phyloP scores from a whole-genome alignment of 129 eudicot genomes.

The Chrysanthemum seticuspe region DNA sequence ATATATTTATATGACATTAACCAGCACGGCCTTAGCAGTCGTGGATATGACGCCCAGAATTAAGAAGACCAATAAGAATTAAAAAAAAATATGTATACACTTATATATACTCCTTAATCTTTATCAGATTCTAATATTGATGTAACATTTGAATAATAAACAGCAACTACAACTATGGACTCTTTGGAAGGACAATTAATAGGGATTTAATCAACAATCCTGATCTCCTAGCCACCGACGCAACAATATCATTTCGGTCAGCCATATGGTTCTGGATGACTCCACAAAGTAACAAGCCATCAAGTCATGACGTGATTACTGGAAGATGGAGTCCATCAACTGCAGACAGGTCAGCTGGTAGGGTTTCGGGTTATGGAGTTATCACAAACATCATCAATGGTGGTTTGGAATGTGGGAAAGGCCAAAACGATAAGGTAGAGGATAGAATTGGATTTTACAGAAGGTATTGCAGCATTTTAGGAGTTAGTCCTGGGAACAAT shows the following conservation, averaged over 20 bases:
- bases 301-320: conserved; percentile 54
- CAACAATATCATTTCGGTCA: conserved; percentile 46
- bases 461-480: conserved; percentile 43
- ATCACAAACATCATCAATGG: conserved; percentile 59
- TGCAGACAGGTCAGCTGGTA: conserved; percentile 42
- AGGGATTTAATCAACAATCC: conserved; percentile 48
- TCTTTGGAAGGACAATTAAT: conserved; percentile 40
- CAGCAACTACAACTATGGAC: conserved; percentile 64
- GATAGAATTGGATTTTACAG: conserved; percentile 45
- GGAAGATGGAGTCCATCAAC: conserved; percentile 49
- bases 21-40: too few relatives aligned
- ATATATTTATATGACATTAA: too few relatives aligned
- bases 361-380: conserved; percentile 50
- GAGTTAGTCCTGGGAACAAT: conserved; percentile 37
- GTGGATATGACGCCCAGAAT: too few relatives aligned
- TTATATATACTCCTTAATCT: too few relatives aligned
- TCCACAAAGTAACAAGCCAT: conserved; percentile 51
- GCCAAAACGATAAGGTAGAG: conserved; percentile 25
- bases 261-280: conserved; percentile 76
- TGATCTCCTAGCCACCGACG: conserved; percentile 50
- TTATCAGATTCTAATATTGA: not conserved
- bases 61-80: too few relatives aligned
- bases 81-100: too few relatives aligned
- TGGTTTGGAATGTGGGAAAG: conserved; percentile 44
- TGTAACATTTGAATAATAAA: not conserved